Percentiles rank a stretch among this genome's conserved stretches.
These are phyloP conservation scores for Cucumis melo DNA, from an alignment of 306 rosid genomes.

Conservation along the genomic window DNA sequence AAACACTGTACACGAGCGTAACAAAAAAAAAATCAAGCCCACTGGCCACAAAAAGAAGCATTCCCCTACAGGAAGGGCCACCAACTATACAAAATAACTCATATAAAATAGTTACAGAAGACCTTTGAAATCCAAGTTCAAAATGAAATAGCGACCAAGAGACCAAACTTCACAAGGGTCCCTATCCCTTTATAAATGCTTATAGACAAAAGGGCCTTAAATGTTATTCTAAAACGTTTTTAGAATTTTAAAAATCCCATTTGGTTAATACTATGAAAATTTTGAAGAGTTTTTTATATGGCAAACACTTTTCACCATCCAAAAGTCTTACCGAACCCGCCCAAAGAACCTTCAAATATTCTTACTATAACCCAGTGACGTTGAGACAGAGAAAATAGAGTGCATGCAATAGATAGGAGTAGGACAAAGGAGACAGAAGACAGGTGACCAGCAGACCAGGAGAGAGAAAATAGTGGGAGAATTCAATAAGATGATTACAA, in stretches of 20 bases:
- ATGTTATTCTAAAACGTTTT: not conserved
- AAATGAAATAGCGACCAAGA: no score
- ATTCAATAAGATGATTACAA: not conserved
- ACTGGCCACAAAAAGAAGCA: no score
- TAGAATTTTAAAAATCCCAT: not conserved
- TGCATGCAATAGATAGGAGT: not conserved
- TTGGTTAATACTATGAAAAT: not conserved
- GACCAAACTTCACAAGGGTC: no score
- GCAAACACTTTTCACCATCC: not conserved
- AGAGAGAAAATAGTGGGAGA: not conserved
- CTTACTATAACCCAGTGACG: not conserved
- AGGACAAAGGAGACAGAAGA: not conserved
- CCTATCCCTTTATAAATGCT: not conserved
- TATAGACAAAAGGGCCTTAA: not conserved
- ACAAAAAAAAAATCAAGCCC: no score
- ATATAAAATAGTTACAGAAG: no score
- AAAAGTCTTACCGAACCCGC: not conserved
- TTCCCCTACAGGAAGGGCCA: no score
- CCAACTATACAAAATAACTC: no score
- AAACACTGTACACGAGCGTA: no score
- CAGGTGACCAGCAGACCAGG: not conserved
- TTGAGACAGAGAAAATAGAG: not conserved
- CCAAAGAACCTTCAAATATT: not conserved
- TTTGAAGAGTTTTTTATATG: not conserved
- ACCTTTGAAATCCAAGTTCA: no score